Evolutionary conservation across 2,329 filamentous ascomycete species (phyloP).

Genomic region (Trichoderma gracile): DNA sequence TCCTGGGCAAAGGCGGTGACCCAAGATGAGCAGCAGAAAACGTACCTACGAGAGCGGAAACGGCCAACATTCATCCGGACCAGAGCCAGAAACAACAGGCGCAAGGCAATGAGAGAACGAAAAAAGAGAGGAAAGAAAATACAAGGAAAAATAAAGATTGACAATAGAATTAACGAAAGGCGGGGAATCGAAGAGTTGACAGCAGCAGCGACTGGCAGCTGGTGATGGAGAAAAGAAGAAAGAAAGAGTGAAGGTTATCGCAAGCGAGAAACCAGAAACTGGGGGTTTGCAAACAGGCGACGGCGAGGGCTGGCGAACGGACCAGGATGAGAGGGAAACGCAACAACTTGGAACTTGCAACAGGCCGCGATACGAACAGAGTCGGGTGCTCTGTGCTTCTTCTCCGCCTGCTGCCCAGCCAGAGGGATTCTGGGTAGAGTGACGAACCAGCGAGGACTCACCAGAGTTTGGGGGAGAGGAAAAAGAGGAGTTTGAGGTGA

Average conservation of each 20-base stretch:
- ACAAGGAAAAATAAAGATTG: not conserved
- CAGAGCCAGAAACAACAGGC: constrained; percentile 3
- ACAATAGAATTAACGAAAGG: constrained; percentile 15
- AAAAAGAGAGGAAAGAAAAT: not conserved
- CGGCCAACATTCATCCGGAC: constrained; percentile 8
- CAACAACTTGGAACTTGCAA: not conserved
- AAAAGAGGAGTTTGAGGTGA: constrained; percentile 5
- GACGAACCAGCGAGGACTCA: constrained; percentile 14
- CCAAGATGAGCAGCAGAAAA: not conserved
- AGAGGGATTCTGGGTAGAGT: constrained; percentile 13
- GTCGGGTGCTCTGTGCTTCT: not conserved
- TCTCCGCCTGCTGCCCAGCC: not conserved
- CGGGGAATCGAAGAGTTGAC: constrained; percentile 12
- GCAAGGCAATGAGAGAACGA: constrained; percentile 6
- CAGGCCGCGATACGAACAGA: not conserved
- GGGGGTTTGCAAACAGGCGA: not conserved
- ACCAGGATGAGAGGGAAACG: not conserved
- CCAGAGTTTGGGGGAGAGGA: not conserved
- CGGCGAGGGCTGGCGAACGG: constrained; percentile 15
- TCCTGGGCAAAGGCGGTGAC: not conserved
- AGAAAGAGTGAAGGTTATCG: constrained; percentile 20
- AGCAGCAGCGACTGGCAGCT: constrained; percentile 16
- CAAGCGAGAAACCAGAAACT: constrained; percentile 21
- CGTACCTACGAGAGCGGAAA: constrained; percentile 8
- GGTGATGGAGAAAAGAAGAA: constrained; percentile 7